Evolutionary conservation across 73 alveolate genomes (phyloP).

Genomic region (Paramecium octaurelia): DNA sequence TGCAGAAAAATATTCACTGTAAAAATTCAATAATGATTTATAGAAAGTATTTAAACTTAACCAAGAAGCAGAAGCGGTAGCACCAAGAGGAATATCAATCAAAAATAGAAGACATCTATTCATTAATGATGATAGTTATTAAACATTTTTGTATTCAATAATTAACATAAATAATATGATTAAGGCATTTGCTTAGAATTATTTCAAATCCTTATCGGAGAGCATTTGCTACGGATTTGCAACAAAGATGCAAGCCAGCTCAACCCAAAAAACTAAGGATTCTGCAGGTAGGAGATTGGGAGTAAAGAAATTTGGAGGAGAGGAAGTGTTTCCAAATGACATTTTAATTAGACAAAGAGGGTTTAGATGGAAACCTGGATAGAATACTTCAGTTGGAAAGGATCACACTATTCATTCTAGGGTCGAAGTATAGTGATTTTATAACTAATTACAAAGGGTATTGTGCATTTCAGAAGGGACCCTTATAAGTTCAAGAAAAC

Average conservation of each 20-base stretch:
- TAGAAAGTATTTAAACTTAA: not conserved
- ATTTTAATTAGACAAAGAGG: conserved; percentile 76
- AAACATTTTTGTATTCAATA: not conserved
- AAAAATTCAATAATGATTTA: not conserved
- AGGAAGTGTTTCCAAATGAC: conserved; percentile 69
- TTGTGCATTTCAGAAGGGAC: conserved; percentile 63
- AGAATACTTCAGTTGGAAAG: conserved; percentile 67
- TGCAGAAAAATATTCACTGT: not conserved
- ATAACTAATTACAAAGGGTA: not conserved
- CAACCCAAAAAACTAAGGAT: conserved; percentile 55
- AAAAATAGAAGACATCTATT: conserved; percentile 8
- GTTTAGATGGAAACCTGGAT: conserved; percentile 77
- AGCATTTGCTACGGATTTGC: not conserved
- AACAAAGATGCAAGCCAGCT: conserved; percentile 63
- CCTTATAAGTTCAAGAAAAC: conserved; percentile 61
- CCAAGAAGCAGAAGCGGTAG: conserved; percentile 43
- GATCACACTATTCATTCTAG: conserved; percentile 81
- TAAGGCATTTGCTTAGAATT: not conserved
- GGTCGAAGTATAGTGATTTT: conserved; percentile 58
- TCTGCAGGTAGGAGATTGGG: conserved; percentile 62
- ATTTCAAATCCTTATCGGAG: not conserved
- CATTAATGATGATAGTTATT: not conserved
- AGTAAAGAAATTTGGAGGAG: conserved; percentile 66
- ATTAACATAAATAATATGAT: not conserved
- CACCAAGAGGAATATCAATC: not conserved